Evolutionary conservation across 768 basidiomycete species (phyloP).

Genomic region (Leccinum longicurvipes): DNA sequence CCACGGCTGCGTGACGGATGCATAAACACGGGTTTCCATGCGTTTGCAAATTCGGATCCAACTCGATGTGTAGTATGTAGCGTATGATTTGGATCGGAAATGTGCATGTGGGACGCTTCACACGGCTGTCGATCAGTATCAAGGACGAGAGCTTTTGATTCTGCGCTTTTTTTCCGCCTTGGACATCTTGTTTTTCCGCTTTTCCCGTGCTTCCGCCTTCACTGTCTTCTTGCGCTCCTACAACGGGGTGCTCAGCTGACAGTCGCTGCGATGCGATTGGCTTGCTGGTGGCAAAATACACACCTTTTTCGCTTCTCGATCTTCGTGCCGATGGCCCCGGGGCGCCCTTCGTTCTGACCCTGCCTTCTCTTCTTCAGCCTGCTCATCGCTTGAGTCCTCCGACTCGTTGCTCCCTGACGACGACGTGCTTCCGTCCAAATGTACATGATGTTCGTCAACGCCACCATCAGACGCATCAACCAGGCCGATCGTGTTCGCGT

Average conservation of each 20-base stretch:
- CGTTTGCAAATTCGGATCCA: conserved; percentile 3
- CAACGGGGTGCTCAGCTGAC: background rate
- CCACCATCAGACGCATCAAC: conserved; percentile 38
- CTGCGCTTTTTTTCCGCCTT: conserved; percentile 91
- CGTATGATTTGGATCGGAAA: conserved; percentile 1
- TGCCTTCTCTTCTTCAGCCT: conserved; percentile 35
- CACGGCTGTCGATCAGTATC: conserved; percentile 15
- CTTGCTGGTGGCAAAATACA: background rate
- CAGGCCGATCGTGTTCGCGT: conserved; percentile 82
- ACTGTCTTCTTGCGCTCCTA: conserved; percentile 90
- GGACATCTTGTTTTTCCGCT: conserved; percentile 89
- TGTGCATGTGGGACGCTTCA: conserved; percentile 10
- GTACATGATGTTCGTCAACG: conserved; percentile 11
- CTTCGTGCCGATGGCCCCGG: conserved; percentile 90
- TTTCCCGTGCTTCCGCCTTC: conserved; percentile 85
- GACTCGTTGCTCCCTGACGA: conserved; percentile 22
- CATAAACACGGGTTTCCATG: conserved; percentile 37
- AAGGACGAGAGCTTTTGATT: conserved; percentile 50
- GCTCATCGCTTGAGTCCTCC: conserved; percentile 32
- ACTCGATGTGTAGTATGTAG: conserved; percentile 8
- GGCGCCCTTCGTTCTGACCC: conserved; percentile 51
- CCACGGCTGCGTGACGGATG: conserved; percentile 89
- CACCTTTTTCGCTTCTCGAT: conserved; percentile 88
- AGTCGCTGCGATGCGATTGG: background rate
- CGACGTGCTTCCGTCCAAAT: conserved; percentile 19